These are phyloP conservation scores for Colletotrichum gigasporum DNA, from an alignment of 2,329 filamentous ascomycete species.

Conservation along the genomic window DNA sequence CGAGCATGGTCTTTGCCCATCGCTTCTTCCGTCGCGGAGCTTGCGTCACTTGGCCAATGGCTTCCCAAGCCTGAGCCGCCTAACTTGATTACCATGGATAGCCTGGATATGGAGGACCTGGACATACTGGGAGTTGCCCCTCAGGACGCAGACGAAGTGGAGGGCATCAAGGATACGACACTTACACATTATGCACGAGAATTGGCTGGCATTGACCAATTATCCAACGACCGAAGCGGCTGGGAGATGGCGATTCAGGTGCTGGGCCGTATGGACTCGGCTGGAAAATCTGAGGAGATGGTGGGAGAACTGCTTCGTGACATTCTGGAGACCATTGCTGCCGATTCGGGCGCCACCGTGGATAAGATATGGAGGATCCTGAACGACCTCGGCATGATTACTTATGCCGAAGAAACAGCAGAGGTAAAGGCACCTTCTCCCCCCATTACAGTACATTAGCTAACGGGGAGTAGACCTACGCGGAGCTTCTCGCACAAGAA, in stretches of 20 bases:
- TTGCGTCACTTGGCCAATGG: slow-evolving; percentile 87
- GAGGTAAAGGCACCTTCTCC: slow-evolving; percentile 71
- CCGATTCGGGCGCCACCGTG: slow-evolving; percentile 76
- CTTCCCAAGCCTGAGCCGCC: slow-evolving; percentile 68
- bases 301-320: slow-evolving; percentile 77
- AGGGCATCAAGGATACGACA: slow-evolving; percentile 81
- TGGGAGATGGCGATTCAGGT: slow-evolving; percentile 92
- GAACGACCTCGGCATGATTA: slow-evolving; percentile 79
- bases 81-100: slow-evolving; percentile 66
- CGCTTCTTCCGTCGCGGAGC: slow-evolving; percentile 80
- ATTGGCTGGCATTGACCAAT: slow-evolving; percentile 64
- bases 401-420: slow-evolving; percentile 82
- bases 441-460: too few species aligned
- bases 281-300: slow-evolving; percentile 74
- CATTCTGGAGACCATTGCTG: slow-evolving; percentile 67
- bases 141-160: slow-evolving; percentile 65
- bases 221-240: slow-evolving; percentile 68
- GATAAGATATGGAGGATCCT: slow-evolving; percentile 85
- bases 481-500: slow-evolving; percentile 76
- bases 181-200: slow-evolving; percentile 79
- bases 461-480: slow-evolving; percentile 73
- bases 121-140: slow-evolving; percentile 79
- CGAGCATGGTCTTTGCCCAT: slow-evolving; percentile 84
- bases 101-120: slow-evolving; percentile 84
- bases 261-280: slow-evolving; percentile 81